Percentiles rank a stretch among this genome's conserved stretches.
These are phyloP conservation scores for Exophiala dermatitidis DNA, from an alignment of 2,329 filamentous ascomycete species.

Conservation along the genomic window DNA sequence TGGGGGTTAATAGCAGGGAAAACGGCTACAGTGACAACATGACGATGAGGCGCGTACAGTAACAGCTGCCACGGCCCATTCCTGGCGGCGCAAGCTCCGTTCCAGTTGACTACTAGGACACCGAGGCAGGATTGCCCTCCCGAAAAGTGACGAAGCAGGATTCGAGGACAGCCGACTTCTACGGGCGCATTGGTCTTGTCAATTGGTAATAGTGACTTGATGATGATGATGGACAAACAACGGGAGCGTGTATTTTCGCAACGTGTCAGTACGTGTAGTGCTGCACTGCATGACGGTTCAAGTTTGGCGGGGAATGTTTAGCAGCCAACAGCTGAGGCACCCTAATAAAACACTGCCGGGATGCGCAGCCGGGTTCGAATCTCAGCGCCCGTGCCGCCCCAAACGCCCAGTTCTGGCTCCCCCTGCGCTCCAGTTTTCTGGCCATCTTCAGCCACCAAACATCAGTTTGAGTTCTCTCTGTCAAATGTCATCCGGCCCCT, in stretches of 20 bases:
- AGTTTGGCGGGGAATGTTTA: too few species aligned
- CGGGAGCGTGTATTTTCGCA: too few species aligned
- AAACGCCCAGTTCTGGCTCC: not conserved
- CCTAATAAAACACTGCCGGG: too few species aligned
- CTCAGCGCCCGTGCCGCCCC: too few species aligned
- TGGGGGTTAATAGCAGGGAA: not conserved
- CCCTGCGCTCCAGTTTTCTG: not conserved
- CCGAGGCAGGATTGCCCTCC: not conserved
- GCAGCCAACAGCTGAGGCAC: too few species aligned
- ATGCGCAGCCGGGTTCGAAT: too few species aligned
- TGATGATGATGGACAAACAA: too few species aligned
- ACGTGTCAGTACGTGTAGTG: too few species aligned
- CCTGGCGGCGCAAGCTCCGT: too few species aligned
- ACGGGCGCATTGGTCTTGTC: not conserved
- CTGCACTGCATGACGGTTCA: too few species aligned
- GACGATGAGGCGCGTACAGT: not conserved
- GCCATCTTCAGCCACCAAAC: slow-evolving; percentile 1
- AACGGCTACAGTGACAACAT: not conserved
- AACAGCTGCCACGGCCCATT: not conserved
- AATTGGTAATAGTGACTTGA: not conserved
- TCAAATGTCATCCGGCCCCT: slow-evolving; percentile 3
- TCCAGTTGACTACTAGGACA: too few species aligned
- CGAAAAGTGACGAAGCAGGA: not conserved
- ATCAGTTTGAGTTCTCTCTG: not conserved
- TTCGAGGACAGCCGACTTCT: not conserved